These are phyloP conservation scores for Amanita pallidorosea DNA, from an alignment of 768 basidiomycete genomes.

Conservation along the genomic window DNA sequence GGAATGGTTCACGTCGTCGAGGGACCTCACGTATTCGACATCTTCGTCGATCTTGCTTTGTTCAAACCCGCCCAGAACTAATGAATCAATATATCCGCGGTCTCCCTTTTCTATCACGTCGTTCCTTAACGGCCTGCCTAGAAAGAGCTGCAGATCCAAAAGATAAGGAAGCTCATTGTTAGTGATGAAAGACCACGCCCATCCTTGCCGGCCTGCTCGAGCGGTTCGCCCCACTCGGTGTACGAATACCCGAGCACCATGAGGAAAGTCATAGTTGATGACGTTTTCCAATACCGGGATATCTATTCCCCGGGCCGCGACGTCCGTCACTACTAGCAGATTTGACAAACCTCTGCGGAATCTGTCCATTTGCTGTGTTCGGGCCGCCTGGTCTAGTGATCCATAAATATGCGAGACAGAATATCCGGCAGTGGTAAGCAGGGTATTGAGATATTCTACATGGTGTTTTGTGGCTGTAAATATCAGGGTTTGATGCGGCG, in stretches of 20 bases:
- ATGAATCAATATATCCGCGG: constrained; percentile 54
- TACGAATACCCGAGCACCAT: constrained; percentile 86
- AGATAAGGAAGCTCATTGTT: constrained; percentile 81
- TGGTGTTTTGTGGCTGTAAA: constrained; percentile 98
- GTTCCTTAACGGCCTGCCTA: constrained; percentile 64
- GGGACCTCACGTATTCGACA: constrained; percentile 61
- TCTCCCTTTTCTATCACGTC: constrained; percentile 41
- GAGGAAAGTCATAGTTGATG: constrained; percentile 96
- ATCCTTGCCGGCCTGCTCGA: constrained; percentile 86
- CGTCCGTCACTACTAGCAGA: constrained; percentile 93
- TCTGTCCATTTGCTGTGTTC: constrained; percentile 81
- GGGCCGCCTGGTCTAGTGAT: constrained; percentile 85
- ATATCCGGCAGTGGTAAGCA: constrained; percentile 77
- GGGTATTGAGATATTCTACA: constrained; percentile 81
- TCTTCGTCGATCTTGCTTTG: constrained; percentile 76
- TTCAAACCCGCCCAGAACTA: constrained; percentile 77
- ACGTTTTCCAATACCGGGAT: constrained; percentile 95
- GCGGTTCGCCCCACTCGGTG: constrained; percentile 97
- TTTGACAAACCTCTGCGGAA: constrained; percentile 75
- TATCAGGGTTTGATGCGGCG: constrained; percentile 85
- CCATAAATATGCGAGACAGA: constrained; percentile 93
- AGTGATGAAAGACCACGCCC: constrained; percentile 94
- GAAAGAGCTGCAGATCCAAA: constrained; percentile 87
- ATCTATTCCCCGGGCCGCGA: constrained; percentile 96
- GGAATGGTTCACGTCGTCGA: constrained; percentile 54